Evolutionary conservation across 2,329 filamentous ascomycete genomes (phyloP), one percentile per base, ranked within the genome.

Genomic region (Pseudopithomyces chartarum): DNA sequence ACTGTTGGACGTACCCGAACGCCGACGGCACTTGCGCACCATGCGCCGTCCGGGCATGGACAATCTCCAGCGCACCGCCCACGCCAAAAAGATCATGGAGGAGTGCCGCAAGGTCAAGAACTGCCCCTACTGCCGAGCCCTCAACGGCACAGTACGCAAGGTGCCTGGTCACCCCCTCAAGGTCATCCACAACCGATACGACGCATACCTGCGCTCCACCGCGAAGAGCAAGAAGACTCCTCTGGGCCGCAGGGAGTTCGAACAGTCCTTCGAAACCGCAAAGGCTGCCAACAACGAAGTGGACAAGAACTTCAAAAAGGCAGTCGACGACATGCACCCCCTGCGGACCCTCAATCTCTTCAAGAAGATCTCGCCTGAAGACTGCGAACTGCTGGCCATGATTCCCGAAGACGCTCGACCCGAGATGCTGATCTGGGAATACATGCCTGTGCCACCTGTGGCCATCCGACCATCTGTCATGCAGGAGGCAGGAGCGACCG

Each of bases 341-440:
- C 81, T 98, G 22, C 84, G 91, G 57, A 91, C 96, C 1, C 79
- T 98, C 54, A 96, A 96, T 65, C 84, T 99, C 32, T 97, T 99
- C 80, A 93, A 92, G 75, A 87, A 90, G 70, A 92, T 99, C 54
- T 89, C 87, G 12, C 85, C 90, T 2, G 85, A 86, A 7, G 95
- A 99, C 74, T 97, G 94, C 73, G 93, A 98, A 75, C 82, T 99
- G 20, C 82, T 99, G 1, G 94, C 94, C 4, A 85, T 99, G 67
- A 88, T 97, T 68, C 91, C 93, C 1, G 83, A 86, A 13, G 92
- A 97, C 66, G 92, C 92, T 11, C 85, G 93, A 17, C 95, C 95
- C 0, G 95, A 99, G 73, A 96, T 96, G 87, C 96, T 98, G 74
- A 87, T 99, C 43, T 99, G 95, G 95, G 93, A 97, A 71, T 96